These are phyloP conservation scores for Cocos nucifera DNA, from an alignment of 176 grass and related monocot species.

Conservation along the genomic window DNA sequence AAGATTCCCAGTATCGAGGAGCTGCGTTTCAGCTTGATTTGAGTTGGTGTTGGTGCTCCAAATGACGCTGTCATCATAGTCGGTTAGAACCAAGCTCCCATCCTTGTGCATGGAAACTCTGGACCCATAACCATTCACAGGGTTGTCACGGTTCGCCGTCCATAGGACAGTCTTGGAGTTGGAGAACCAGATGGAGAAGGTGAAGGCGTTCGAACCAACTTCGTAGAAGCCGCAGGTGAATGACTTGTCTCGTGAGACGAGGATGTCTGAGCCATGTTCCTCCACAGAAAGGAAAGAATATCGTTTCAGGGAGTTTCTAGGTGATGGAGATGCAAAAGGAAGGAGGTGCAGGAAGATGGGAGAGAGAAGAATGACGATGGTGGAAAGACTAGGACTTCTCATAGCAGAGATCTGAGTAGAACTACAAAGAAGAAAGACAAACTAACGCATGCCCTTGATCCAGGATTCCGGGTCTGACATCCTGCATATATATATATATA, in stretches of 20 bases:
- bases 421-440: too few species aligned
- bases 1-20: slow-evolving; percentile 66
- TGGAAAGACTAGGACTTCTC: too few species aligned
- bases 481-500: too few species aligned
- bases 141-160: slow-evolving; percentile 46
- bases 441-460: too few species aligned
- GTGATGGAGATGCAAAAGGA: too few species aligned
- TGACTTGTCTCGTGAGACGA: slow-evolving; percentile 28
- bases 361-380: too few species aligned
- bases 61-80: slow-evolving; percentile 40
- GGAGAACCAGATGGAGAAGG: slow-evolving; percentile 68
- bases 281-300: too few species aligned
- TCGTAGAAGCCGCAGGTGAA: slow-evolving; percentile 60
- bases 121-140: slow-evolving; percentile 52
- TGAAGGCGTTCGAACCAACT: slow-evolving; percentile 43
- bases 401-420: too few species aligned
- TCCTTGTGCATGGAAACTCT: slow-evolving; percentile 18
- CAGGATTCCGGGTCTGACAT: too few species aligned
- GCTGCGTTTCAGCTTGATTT: slow-evolving; percentile 4
- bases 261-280: slow-evolving; percentile 10
- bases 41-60: slow-evolving; percentile 42
- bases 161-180: slow-evolving; percentile 39
- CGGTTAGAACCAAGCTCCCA: slow-evolving; percentile 43
- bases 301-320: too few species aligned
- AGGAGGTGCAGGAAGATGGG: too few species aligned